Conservation (phyloP, 2,329 filamentous ascomycete species). For the Curvularia sp. region DNA sequence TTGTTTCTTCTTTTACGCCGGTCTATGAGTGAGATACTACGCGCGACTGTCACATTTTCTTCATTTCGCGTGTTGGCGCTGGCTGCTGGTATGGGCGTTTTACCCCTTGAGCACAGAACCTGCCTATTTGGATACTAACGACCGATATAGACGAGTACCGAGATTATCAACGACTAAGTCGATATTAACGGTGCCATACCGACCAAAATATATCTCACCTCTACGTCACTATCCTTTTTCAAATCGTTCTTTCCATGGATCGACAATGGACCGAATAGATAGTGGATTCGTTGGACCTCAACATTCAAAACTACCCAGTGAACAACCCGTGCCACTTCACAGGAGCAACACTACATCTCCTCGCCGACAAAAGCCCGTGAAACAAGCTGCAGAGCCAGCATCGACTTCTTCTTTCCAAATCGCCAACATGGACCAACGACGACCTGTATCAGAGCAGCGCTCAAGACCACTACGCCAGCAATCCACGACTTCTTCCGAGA, state of each 20-base stretch:
- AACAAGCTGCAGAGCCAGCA: conserved; percentile 11
- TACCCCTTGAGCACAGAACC: conserved; percentile 30
- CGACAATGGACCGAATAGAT: conserved; percentile 45
- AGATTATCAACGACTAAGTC: conserved; percentile 26
- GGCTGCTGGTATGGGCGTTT: conserved; percentile 34
- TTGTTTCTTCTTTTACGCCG: conserved; percentile 11
- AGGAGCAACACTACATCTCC: conserved; percentile 37
- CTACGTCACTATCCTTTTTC: conserved; percentile 25
- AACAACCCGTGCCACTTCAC: conserved; percentile 24
- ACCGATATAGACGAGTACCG: conserved; percentile 31
- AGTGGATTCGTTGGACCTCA: conserved; percentile 43
- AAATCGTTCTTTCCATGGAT: conserved; percentile 28
- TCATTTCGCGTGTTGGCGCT: conserved; percentile 30
- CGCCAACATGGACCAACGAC: conserved; percentile 23
- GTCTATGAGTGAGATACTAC: conserved; percentile 9
- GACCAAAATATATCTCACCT: conserved; percentile 10
- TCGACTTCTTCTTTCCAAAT: conserved; percentile 6
- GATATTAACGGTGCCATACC: conserved; percentile 30
- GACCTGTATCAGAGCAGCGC: conserved; percentile 38
- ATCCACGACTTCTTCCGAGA: conserved; percentile 40
- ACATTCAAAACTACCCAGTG: conserved; percentile 24
- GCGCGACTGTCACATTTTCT: conserved; percentile 11
- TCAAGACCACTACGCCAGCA: conserved; percentile 33
- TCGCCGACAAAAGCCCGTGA: conserved; percentile 28
- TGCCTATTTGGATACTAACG: conserved; percentile 34